Conservation (phyloP, 331 rosid genomes). For the Malus hybrid region DNA sequence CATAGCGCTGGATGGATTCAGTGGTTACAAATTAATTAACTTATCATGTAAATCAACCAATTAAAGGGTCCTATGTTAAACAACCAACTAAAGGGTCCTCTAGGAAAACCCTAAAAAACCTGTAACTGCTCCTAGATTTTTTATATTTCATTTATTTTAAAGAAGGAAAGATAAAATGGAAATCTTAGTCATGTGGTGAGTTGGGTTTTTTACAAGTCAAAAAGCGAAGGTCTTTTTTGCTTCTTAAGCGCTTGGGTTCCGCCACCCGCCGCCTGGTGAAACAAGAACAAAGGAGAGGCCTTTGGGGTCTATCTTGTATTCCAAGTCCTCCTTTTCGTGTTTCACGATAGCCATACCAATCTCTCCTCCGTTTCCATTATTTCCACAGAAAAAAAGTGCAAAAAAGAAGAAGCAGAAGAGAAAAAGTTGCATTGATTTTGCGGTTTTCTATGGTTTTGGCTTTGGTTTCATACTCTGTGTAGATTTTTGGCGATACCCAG, state of each 20-base stretch:
- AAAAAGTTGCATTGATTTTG: slow-evolving; percentile 12
- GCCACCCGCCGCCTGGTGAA: slow-evolving; percentile 75
- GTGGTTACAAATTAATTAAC: too few relatives aligned
- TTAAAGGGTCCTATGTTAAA: too few relatives aligned
- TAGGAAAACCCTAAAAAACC: slow-evolving; percentile 13
- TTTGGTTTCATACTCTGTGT: not conserved
- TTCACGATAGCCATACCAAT: not conserved
- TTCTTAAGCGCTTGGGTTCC: slow-evolving; percentile 15
- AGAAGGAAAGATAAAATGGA: not conserved
- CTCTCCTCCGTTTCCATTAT: not conserved
- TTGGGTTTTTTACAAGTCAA: not conserved
- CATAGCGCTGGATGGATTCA: too few relatives aligned
- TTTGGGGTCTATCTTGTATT: slow-evolving; percentile 27
- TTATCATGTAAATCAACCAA: too few relatives aligned
- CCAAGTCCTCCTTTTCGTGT: slow-evolving; percentile 9
- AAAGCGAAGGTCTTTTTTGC: not conserved
- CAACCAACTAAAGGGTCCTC: not conserved
- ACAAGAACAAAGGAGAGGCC: slow-evolving; percentile 17
- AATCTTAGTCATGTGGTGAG: not conserved
- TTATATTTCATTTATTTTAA: not conserved
- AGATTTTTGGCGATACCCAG: slow-evolving; percentile 10
- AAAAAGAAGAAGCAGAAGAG: not conserved
- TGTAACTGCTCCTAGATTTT: not conserved
- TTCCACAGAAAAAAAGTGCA: not conserved
- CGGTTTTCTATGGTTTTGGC: not conserved